Evolutionary conservation across 192 early-diverging fungal genomes (phyloP).

Genomic region (Coemansia sp.): DNA sequence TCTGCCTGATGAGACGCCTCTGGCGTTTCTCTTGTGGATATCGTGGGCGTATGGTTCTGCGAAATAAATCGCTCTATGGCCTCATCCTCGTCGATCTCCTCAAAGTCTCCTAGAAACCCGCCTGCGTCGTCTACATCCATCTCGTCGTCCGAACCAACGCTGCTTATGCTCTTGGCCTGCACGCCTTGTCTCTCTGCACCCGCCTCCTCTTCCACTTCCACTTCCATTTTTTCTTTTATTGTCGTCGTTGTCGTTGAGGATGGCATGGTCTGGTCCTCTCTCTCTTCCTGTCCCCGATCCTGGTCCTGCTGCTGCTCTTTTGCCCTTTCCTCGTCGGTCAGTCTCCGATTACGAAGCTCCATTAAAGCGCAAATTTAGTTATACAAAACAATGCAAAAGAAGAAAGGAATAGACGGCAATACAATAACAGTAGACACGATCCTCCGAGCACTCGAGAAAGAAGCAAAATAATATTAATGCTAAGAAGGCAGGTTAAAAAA

Average conservation of each 20-base stretch:
- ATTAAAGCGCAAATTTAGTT: not conserved
- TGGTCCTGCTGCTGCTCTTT: not conserved
- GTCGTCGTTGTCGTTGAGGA: no score
- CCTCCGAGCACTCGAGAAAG: no score
- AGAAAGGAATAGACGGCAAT: not conserved
- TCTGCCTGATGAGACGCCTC: not conserved
- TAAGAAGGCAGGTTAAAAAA: no score
- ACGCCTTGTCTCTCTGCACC: not conserved
- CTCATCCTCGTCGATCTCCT: slow-evolving; percentile 50
- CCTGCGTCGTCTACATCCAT: slow-evolving; percentile 13
- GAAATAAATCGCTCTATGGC: slow-evolving; percentile 49
- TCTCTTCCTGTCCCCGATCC: not conserved
- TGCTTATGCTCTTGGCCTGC: not conserved
- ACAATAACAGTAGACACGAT: no score
- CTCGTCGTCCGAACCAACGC: not conserved
- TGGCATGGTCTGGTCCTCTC: no score
- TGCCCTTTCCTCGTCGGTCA: slow-evolving; percentile 13
- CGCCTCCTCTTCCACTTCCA: not conserved
- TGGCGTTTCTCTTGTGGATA: slow-evolving; percentile 35
- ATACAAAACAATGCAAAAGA: not conserved
- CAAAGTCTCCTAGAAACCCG: slow-evolving; percentile 39
- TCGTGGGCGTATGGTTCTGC: slow-evolving; percentile 33
- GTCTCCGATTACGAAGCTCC: slow-evolving; percentile 29
- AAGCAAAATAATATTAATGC: no score
- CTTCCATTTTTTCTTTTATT: not conserved